Evolutionary conservation across 2,329 filamentous ascomycete genomes (phyloP).

Genomic region (Neodidymelliopsis sp.): DNA sequence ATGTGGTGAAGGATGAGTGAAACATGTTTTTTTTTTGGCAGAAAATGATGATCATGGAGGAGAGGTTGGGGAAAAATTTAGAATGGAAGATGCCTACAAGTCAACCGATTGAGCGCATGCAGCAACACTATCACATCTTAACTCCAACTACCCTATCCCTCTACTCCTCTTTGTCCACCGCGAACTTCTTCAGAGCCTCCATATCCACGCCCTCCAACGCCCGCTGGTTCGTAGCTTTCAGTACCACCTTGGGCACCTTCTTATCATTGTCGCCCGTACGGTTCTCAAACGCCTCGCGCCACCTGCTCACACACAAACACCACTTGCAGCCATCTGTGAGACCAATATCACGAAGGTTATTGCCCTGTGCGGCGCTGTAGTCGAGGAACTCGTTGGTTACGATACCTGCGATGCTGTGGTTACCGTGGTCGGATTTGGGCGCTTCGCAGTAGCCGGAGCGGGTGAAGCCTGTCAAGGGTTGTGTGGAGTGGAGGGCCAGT

Average conservation of each 20-base stretch:
- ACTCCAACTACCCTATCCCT: no score
- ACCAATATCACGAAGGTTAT: conserved; percentile 64
- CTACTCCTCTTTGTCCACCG: conserved; percentile 47
- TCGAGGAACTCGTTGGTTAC: conserved; percentile 69
- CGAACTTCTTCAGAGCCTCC: conserved; percentile 60
- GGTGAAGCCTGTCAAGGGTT: conserved; percentile 67
- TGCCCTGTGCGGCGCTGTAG: conserved; percentile 65
- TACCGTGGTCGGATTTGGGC: conserved; percentile 62
- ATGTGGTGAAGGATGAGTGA: no score
- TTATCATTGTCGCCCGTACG: conserved; percentile 56
- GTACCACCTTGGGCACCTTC: conserved; percentile 58
- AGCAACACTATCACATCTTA: no score
- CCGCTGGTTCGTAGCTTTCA: conserved; percentile 62
- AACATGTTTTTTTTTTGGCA: no score
- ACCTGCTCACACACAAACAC: conserved; percentile 67
- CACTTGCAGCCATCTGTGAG: conserved; percentile 67
- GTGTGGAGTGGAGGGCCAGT: conserved; percentile 64
- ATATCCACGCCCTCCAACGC: conserved; percentile 58
- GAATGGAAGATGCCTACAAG: no score
- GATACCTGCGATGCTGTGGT: conserved; percentile 65
- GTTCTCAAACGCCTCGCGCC: conserved; percentile 67
- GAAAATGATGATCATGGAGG: no score
- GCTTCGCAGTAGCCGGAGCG: conserved; percentile 68
- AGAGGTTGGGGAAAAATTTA: no score
- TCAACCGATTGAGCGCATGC: no score